Evolutionary conservation across 164 flowering plant species (phyloP).

Genomic region (Malania oleifera): DNA sequence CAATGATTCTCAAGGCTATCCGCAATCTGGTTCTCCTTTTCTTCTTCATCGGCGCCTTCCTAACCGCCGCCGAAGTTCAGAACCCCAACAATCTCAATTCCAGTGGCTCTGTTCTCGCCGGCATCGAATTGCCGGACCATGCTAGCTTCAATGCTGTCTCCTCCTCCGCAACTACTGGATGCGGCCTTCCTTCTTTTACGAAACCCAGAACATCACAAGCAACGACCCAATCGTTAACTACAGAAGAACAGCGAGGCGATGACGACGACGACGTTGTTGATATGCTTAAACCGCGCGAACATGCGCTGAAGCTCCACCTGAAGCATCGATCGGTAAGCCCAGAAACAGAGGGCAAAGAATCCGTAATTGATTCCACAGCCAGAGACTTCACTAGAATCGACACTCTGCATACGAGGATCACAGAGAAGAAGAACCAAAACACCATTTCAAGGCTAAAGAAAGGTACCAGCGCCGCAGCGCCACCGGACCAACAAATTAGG

Average conservation of each 20-base stretch:
- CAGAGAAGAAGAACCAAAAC: conserved; percentile 60
- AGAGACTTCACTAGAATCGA: conserved; percentile 61
- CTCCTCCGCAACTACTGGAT: conserved; percentile 27
- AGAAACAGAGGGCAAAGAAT: conserved; percentile 20
- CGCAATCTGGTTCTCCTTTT: conserved; percentile 22
- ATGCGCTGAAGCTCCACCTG: conserved; percentile 43
- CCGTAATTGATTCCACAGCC: conserved; percentile 32
- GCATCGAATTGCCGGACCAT: conserved; percentile 52
- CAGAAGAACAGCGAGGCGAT: conserved; percentile 3
- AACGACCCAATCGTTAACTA: neutral
- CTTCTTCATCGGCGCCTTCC: conserved; percentile 11
- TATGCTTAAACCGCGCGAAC: neutral
- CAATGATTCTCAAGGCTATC: conserved; percentile 21
- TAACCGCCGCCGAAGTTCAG: conserved; percentile 12
- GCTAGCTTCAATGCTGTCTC: conserved; percentile 45
- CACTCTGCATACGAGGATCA: conserved; percentile 44
- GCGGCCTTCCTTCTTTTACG: conserved; percentile 19
- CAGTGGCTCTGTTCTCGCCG: conserved; percentile 38
- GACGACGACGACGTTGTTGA: conserved; percentile 6
- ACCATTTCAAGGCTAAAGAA: conserved; percentile 21
- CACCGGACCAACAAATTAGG: conserved; percentile 2
- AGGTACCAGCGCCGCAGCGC: conserved; percentile 3
- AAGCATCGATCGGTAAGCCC: conserved; percentile 29
- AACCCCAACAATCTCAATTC: conserved; percentile 12
- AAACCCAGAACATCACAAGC: conserved; percentile 2